phyloP scores from a whole-genome alignment of 2,329 filamentous ascomycete species.

The Verticillium nubilum region DNA sequence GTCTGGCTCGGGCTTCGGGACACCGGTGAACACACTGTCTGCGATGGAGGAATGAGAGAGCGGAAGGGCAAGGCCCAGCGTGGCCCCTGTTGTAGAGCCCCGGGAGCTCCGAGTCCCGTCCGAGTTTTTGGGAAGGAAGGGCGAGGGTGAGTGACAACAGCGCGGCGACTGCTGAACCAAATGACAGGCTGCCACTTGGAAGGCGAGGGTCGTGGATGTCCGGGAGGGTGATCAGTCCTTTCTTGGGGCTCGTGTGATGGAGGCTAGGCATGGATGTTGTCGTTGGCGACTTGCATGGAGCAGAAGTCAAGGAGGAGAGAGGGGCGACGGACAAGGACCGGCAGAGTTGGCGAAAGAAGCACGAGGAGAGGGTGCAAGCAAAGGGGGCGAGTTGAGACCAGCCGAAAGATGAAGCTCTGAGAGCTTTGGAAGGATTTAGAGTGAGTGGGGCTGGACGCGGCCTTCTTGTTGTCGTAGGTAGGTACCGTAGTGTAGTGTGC shows the following conservation, averaged over 20 bases:
- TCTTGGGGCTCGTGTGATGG: not conserved
- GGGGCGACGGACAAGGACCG: not conserved
- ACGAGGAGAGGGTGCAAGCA: not conserved
- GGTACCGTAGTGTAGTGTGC: not conserved
- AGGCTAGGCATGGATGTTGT: not conserved
- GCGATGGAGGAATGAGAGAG: not conserved
- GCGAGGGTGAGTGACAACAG: not conserved
- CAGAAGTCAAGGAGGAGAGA: not conserved
- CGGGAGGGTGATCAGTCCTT: not conserved
- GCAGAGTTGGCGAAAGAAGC: not conserved
- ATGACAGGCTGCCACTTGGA: not conserved
- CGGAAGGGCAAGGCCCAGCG: not conserved
- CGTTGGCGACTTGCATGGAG: not conserved
- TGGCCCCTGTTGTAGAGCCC: not conserved
- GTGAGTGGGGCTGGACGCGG: not conserved
- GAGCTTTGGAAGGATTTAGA: not conserved
- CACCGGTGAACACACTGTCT: not conserved
- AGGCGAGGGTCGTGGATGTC: not conserved
- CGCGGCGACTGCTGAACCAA: not conserved
- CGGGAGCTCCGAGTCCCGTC: not conserved
- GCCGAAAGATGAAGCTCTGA: not conserved
- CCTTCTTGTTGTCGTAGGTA: not conserved
- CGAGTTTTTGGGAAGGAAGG: not conserved
- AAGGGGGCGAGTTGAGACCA: not conserved
- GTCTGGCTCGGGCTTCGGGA: not conserved